Percentiles rank a stretch among this genome's conserved stretches.
phyloP scores from a whole-genome alignment of 208 protist species.

The Porcisia hertigi region DNA sequence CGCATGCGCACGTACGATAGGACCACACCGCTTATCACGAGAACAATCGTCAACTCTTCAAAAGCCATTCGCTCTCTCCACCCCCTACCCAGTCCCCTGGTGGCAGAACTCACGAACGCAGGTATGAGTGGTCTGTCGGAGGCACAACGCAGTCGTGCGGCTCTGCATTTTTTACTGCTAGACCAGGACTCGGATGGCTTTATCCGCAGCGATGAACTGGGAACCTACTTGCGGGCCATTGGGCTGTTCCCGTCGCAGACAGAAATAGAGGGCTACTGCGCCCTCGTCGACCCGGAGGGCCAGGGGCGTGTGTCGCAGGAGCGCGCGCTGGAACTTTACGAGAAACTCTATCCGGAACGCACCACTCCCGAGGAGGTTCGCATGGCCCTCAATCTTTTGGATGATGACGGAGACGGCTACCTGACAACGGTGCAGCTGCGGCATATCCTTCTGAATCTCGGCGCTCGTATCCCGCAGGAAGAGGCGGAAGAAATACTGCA shows the following conservation, averaged over 20 bases:
- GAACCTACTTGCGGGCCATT: constrained; percentile 98
- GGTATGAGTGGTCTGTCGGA: constrained; percentile 83
- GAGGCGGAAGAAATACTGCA: constrained; percentile 86
- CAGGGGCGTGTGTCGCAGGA: constrained; percentile 94
- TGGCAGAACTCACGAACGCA: not conserved
- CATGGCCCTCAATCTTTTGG: constrained; percentile 94
- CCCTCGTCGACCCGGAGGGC: constrained; percentile 95
- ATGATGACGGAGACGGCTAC: constrained; percentile 93
- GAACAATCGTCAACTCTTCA: not conserved
- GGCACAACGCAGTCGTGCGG: constrained; percentile 97
- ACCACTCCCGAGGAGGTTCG: constrained; percentile 78
- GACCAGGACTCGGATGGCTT: constrained; percentile 98
- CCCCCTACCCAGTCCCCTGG: not conserved
- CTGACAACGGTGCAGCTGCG: constrained; percentile 93
- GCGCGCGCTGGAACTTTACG: constrained; percentile 74
- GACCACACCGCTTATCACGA: not conserved
- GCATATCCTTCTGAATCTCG: constrained; percentile 93
- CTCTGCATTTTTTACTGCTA: constrained; percentile 98
- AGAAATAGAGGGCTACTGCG: constrained; percentile 96
- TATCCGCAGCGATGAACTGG: constrained; percentile 97
- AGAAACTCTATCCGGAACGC: constrained; percentile 60
- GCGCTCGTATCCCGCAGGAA: constrained; percentile 86
- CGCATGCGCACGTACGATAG: not conserved
- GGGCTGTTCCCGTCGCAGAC: constrained; percentile 96
- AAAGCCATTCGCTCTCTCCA: not conserved